These are phyloP conservation scores for Crotalaria pallida DNA, from an alignment of 306 rosid genomes.

Conservation along the genomic window DNA sequence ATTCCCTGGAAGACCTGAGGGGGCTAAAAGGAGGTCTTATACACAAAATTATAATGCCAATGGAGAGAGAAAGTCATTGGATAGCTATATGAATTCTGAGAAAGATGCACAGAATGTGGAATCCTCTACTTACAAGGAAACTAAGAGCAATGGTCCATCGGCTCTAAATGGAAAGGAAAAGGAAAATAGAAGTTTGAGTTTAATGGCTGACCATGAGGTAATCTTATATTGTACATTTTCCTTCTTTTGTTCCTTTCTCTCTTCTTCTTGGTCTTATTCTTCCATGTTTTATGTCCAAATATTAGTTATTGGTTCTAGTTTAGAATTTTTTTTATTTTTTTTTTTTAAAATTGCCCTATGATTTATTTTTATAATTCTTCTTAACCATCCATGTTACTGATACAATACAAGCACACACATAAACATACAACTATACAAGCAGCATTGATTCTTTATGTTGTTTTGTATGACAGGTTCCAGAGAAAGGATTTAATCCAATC, in stretches of 20 bases:
- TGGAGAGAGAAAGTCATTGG: constrained; percentile 26
- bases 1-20: constrained; percentile 60
- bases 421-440: no score
- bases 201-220: constrained; percentile 46
- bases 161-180: constrained; percentile 32
- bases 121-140: constrained; percentile 31
- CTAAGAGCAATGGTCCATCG: constrained; percentile 13
- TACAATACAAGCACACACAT: neutral
- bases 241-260: neutral
- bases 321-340: neutral
- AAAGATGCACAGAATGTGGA: constrained; percentile 31
- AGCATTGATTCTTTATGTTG: neutral
- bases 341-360: neutral
- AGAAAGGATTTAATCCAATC: constrained; percentile 24
- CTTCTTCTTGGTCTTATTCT: neutral
- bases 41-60: constrained; percentile 36
- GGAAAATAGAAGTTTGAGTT: constrained; percentile 23
- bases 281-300: neutral
- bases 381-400: neutral
- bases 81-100: constrained; percentile 36
- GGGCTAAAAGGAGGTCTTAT: constrained; percentile 42
- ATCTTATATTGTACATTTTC: constrained; percentile 11
- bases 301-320: neutral
- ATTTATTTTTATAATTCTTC: neutral
- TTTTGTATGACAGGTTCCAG: constrained; percentile 39